These are phyloP conservation scores for Colletotrichum somersetense DNA, from an alignment of 2,329 filamentous ascomycete genomes.

Conservation along the genomic window DNA sequence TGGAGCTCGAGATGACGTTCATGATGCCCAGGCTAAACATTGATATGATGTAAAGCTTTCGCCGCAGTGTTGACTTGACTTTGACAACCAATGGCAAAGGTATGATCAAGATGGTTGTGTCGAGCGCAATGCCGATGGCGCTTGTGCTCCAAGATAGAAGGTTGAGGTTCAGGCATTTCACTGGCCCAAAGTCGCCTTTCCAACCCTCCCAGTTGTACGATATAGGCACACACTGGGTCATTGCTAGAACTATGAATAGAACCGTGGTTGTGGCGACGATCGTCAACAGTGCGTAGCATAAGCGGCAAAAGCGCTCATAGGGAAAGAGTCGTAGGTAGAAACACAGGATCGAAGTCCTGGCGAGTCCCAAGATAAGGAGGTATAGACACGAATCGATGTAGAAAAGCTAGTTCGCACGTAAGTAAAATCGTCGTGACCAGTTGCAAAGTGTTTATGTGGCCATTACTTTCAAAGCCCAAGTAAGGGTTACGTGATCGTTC, in stretches of 20 bases:
- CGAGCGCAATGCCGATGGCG: constrained; percentile 59
- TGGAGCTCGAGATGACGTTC: constrained; percentile 51
- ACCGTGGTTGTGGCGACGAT: constrained; percentile 6
- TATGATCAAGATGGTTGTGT: constrained; percentile 57
- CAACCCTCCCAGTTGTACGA: constrained; percentile 35
- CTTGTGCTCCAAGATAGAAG: constrained; percentile 19
- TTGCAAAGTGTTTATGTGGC: no score
- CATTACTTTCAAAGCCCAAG: constrained; percentile 25
- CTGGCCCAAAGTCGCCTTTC: constrained; percentile 26
- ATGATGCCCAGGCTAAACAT: constrained; percentile 61
- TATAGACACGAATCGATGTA: constrained; percentile 23
- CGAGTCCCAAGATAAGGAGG: constrained; percentile 18
- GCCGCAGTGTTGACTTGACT: constrained; percentile 54
- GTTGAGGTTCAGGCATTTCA: constrained; percentile 19
- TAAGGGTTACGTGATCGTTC: constrained; percentile 11
- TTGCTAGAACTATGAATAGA: background rate
- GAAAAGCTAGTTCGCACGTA: constrained; percentile 7
- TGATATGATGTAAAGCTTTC: constrained; percentile 57
- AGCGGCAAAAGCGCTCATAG: constrained; percentile 23
- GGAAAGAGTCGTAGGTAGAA: constrained; percentile 32
- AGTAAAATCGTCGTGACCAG: background rate
- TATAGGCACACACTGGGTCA: constrained; percentile 19
- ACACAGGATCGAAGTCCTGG: constrained; percentile 27
- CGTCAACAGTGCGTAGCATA: constrained; percentile 18
- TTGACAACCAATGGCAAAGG: constrained; percentile 57